phyloP scores from a whole-genome alignment of 331 rosid species.

The Phaseolus coccineus region DNA sequence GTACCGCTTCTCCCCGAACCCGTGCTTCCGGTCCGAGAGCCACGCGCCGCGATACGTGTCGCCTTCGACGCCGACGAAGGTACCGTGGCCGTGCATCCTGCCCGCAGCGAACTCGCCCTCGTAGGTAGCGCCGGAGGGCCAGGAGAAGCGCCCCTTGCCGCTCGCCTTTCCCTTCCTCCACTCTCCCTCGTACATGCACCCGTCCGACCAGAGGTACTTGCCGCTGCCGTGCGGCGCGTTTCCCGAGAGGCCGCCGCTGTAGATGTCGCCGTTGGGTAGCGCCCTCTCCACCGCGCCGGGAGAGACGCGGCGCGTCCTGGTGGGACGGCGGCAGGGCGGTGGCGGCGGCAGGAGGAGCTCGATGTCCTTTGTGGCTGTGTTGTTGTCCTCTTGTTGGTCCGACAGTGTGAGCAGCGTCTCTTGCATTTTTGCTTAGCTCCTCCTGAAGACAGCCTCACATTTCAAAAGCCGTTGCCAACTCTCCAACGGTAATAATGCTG shows the following conservation, averaged over 20 bases:
- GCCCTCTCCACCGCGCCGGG: constrained; percentile 47
- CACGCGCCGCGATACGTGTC: constrained; percentile 48
- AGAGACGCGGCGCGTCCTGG: constrained; percentile 54
- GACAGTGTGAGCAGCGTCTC: constrained; percentile 46
- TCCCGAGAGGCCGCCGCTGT: constrained; percentile 47
- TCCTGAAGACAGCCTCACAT: constrained; percentile 23
- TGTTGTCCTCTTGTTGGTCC: background rate
- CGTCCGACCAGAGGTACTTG: constrained; percentile 60
- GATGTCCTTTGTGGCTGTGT: background rate
- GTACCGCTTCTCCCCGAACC: constrained; percentile 47
- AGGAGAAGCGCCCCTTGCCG: constrained; percentile 54
- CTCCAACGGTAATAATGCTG: background rate
- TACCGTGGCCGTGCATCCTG: constrained; percentile 51
- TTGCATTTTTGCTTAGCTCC: constrained; percentile 42
- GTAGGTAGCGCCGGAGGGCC: constrained; percentile 64
- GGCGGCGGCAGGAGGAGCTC: constrained; percentile 42
- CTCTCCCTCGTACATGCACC: constrained; percentile 62
- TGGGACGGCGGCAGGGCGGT: constrained; percentile 36
- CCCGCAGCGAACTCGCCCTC: constrained; percentile 57
- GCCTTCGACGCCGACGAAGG: constrained; percentile 53
- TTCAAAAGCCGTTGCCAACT: background rate
- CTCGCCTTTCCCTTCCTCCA: constrained; percentile 56
- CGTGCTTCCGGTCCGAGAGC: constrained; percentile 50
- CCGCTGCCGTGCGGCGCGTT: constrained; percentile 56
- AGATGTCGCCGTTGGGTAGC: constrained; percentile 53